Conservation (phyloP, 73 alveolate species). For the Paramecium bursaria region DNA sequence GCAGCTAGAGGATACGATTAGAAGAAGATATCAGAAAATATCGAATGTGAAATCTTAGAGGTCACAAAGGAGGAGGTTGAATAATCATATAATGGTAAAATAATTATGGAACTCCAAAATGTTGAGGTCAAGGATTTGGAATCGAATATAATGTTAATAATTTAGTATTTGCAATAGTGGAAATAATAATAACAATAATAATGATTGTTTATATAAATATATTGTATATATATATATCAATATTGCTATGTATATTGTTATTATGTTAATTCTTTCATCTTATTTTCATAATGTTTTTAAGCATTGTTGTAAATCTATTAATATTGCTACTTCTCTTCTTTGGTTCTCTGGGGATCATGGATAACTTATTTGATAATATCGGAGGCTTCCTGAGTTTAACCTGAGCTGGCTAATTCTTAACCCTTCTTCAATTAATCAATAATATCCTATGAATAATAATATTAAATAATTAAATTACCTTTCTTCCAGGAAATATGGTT, state of each 20-base stretch:
- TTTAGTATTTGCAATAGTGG: slow-evolving; percentile 64
- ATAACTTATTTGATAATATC: slow-evolving; percentile 27
- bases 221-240: slow-evolving; percentile 16
- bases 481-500: slow-evolving; percentile 21
- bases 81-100: slow-evolving; percentile 82
- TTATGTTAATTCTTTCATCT: slow-evolving; percentile 20
- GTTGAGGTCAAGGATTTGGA: slow-evolving; percentile 90
- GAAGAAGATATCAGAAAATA: slow-evolving; percentile 95
- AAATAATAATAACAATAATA: slow-evolving; percentile 20
- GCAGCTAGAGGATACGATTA: slow-evolving; percentile 94
- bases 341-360: slow-evolving; percentile 47
- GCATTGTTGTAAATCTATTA: slow-evolving; percentile 59
- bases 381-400: slow-evolving; percentile 36
- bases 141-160: slow-evolving; percentile 73
- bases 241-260: not conserved
- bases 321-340: slow-evolving; percentile 56
- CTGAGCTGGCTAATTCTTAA: slow-evolving; percentile 36
- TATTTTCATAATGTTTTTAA: slow-evolving; percentile 56
- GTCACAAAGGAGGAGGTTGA: slow-evolving; percentile 95
- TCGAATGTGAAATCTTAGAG: slow-evolving; percentile 97
- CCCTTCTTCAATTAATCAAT: slow-evolving; percentile 6
- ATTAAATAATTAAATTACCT: not conserved
- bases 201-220: not conserved
- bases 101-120: slow-evolving; percentile 84
- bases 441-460: not conserved